phyloP scores from a whole-genome alignment of 345 rosid species.

The Heritiera fomes region DNA sequence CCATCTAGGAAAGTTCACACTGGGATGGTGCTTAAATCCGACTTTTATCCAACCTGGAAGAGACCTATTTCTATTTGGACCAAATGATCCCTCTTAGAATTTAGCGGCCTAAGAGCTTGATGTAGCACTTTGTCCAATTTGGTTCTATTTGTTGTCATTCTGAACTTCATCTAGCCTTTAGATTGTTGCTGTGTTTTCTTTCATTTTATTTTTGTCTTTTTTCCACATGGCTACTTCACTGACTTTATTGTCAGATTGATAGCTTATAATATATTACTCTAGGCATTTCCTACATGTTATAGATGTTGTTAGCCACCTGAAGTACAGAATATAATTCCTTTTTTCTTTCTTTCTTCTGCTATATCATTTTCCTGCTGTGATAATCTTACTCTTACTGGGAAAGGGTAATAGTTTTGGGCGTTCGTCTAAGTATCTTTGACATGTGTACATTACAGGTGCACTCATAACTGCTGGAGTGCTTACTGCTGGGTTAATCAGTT shows the following conservation, averaged over 20 bases:
- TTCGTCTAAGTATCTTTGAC: neutral
- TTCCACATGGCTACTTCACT: neutral
- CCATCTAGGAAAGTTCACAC: neutral
- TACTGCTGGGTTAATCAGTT: constrained; percentile 87
- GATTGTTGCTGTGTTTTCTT: neutral
- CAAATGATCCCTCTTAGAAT: neutral
- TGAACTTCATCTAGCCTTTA: neutral
- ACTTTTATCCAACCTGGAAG: constrained; percentile 3
- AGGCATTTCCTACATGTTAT: neutral
- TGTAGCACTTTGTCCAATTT: neutral
- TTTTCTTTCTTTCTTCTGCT: neutral
- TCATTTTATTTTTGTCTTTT: neutral
- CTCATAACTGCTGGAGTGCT: constrained; percentile 93
- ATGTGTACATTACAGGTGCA: constrained; percentile 57
- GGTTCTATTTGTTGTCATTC: neutral
- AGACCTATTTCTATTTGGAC: neutral
- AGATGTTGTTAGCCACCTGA: neutral
- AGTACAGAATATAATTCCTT: neutral
- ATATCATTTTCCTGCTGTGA: neutral
- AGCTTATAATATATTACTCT: neutral
- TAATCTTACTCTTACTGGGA: neutral
- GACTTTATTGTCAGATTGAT: neutral
- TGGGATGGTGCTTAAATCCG: neutral
- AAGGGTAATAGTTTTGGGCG: neutral
- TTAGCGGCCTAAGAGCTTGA: neutral